phyloP scores from a whole-genome alignment of 306 rosid species.

The Purshia tridentata region DNA sequence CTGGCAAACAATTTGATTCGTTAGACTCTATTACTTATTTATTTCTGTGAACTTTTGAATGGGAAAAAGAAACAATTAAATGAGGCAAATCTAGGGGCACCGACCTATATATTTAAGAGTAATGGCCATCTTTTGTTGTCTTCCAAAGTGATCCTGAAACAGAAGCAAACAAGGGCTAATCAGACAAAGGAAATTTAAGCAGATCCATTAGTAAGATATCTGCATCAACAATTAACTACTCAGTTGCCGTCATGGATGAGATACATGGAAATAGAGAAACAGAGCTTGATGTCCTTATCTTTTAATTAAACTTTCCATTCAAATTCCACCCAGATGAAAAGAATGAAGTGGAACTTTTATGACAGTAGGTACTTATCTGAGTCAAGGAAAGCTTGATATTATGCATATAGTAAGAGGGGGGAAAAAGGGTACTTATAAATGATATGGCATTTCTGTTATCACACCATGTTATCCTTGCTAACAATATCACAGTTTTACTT shows the following conservation, averaged over 20 bases:
- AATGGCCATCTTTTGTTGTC: slow-evolving; percentile 41
- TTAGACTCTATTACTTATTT: slow-evolving; percentile 9
- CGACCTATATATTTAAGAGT: slow-evolving; percentile 84
- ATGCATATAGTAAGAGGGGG: not conserved
- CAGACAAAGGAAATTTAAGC: slow-evolving; percentile 3
- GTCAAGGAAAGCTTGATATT: not conserved
- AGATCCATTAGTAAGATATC: not conserved
- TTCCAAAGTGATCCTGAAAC: slow-evolving; percentile 60
- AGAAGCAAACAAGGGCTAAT: slow-evolving; percentile 11
- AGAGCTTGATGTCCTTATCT: not conserved
- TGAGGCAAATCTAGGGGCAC: slow-evolving; percentile 24
- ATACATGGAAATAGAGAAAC: not conserved
- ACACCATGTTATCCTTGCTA: too few species aligned
- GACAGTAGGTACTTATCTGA: not conserved
- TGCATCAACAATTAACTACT: not conserved
- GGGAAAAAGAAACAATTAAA: slow-evolving; percentile 18
- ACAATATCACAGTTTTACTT: too few species aligned
- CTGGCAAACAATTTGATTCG: slow-evolving; percentile 32
- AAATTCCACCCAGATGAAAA: not conserved
- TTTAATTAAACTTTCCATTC: not conserved
- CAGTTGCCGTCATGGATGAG: not conserved
- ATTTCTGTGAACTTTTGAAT: not conserved
- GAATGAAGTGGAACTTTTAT: not conserved
- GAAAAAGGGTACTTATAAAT: not conserved
- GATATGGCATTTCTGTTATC: too few species aligned